phyloP scores from a whole-genome alignment of 2,329 filamentous ascomycete species.

The Stagonosporopsis cucurbitacearum region DNA sequence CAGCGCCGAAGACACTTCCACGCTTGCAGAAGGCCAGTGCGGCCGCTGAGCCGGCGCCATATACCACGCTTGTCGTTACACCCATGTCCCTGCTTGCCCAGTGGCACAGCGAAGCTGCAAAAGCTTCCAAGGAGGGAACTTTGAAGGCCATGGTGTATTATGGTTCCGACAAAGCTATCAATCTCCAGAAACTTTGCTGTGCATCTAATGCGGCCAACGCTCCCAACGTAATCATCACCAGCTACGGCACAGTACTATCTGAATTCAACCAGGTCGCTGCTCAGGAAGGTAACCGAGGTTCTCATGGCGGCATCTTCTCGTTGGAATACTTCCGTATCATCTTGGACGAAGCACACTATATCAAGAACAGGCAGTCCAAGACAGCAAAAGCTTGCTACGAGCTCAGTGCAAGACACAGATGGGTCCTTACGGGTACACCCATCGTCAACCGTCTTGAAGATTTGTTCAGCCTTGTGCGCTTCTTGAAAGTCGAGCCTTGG shows the following conservation, averaged over 20 bases:
- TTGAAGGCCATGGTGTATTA: slow-evolving; percentile 91
- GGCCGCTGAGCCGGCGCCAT: slow-evolving; percentile 72
- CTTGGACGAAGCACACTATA: slow-evolving; percentile 91
- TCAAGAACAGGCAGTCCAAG: slow-evolving; percentile 87
- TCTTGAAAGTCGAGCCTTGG: slow-evolving; percentile 95
- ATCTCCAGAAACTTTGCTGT: slow-evolving; percentile 80
- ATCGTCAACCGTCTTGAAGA: slow-evolving; percentile 97
- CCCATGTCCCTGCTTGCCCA: slow-evolving; percentile 96
- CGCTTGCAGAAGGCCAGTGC: slow-evolving; percentile 65
- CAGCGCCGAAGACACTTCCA: slow-evolving; percentile 66
- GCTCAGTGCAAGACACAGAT: slow-evolving; percentile 81
- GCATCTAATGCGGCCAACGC: slow-evolving; percentile 74
- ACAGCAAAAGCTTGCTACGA: slow-evolving; percentile 96
- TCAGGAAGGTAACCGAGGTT: slow-evolving; percentile 69
- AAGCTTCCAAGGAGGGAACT: slow-evolving; percentile 83
- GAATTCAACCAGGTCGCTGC: slow-evolving; percentile 80
- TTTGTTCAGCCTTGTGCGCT: slow-evolving; percentile 89
- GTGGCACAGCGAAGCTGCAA: slow-evolving; percentile 94
- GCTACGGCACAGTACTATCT: slow-evolving; percentile 89
- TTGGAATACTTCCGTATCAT: slow-evolving; percentile 95
- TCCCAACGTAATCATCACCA: slow-evolving; percentile 91
- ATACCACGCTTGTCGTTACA: slow-evolving; percentile 92
- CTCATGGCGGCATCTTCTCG: slow-evolving; percentile 78
- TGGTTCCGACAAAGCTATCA: slow-evolving; percentile 79
- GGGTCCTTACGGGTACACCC: slow-evolving; percentile 92